Base-by-base conservation (phyloP, 495 filamentous ascomycete genomes). In the Lasiosphaeria hispida region DNA sequence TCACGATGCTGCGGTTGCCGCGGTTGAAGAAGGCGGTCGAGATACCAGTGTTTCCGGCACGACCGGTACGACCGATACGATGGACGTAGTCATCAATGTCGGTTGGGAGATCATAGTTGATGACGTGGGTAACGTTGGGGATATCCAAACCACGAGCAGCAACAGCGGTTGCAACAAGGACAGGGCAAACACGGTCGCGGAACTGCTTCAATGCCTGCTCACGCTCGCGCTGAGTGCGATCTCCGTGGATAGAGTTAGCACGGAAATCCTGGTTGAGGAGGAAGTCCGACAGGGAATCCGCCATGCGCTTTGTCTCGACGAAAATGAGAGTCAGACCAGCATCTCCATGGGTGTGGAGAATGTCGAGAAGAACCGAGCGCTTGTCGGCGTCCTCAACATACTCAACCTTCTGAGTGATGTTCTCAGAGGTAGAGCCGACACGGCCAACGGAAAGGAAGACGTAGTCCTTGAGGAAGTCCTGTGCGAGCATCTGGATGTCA, bases 71-170 rank as follows among this genome's bases (percentile, higher is more conserved):
- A 86, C 94, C 94, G 71, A 97, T 98, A 73, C 94, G 90, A 77
- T 98, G 94, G 57, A 98, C 95, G 66, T 98, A 98, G 79, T 98
- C 94, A 67, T 98, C 94, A 65, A 98, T 96, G 69, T 98, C 95
- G 48, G 92, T 97, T 55, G 95, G 95, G 33, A 98, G 85, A 74
- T 98, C 94, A 74, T 98, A 98, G 81, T 97, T 98, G 81, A 98
- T 85, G 58, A 98, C 95, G 78, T 98, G 94, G 49, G 87, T 96
- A 61, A 98, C 94, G 63, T 98, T 97, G 35, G 94, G 94, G 59
- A 98, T 97, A 85, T 98, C 94, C 11, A 97, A 84, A 60, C 86
- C 82, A 85, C 94, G 91, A 63, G 94, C 95, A 62, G 94, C 94
- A 66, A 98, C 94, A 66, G 95, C 94, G 50, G 94, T 98, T 42